phyloP scores from a whole-genome alignment of 768 basidiomycete genomes.

The Pisolithus microcarpus region DNA sequence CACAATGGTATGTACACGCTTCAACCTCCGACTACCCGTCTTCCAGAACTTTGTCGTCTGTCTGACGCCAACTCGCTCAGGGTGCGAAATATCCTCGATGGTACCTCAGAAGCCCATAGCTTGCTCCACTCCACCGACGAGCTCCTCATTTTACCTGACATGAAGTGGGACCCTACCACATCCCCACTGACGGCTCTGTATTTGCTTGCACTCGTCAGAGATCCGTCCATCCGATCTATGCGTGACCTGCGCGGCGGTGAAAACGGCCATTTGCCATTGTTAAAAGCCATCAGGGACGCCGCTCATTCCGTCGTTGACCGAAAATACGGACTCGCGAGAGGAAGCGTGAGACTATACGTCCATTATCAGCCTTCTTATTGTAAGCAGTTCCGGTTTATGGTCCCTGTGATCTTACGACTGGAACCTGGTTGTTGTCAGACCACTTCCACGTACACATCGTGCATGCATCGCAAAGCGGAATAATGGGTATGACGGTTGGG shows the following conservation, averaged over 20 bases:
- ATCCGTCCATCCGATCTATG: slow-evolving; percentile 56
- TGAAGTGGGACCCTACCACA: slow-evolving; percentile 90
- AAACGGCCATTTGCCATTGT: slow-evolving; percentile 53
- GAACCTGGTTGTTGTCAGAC: slow-evolving; percentile 41
- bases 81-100: slow-evolving; percentile 80
- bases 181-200: slow-evolving; percentile 63
- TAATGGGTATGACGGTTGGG: slow-evolving; percentile 71
- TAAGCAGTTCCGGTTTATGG: slow-evolving; percentile 32
- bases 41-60: background rate
- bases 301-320: slow-evolving; percentile 46
- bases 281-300: slow-evolving; percentile 56
- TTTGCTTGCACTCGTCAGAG: slow-evolving; percentile 69
- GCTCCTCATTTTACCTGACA: slow-evolving; percentile 85
- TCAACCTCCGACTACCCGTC: background rate
- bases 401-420: background rate
- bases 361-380: slow-evolving; percentile 98
- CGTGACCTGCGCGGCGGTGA: slow-evolving; percentile 55
- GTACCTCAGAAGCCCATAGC: slow-evolving; percentile 66
- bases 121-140: slow-evolving; percentile 56
- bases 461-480: slow-evolving; percentile 53
- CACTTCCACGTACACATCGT: slow-evolving; percentile 94
- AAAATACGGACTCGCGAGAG: slow-evolving; percentile 59
- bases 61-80: slow-evolving; percentile 31
- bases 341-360: slow-evolving; percentile 69
- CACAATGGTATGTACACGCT: slow-evolving; percentile 57